Base-by-base conservation (phyloP, 2,329 filamentous ascomycete species). In the Zasmidium citrigriseum region DNA sequence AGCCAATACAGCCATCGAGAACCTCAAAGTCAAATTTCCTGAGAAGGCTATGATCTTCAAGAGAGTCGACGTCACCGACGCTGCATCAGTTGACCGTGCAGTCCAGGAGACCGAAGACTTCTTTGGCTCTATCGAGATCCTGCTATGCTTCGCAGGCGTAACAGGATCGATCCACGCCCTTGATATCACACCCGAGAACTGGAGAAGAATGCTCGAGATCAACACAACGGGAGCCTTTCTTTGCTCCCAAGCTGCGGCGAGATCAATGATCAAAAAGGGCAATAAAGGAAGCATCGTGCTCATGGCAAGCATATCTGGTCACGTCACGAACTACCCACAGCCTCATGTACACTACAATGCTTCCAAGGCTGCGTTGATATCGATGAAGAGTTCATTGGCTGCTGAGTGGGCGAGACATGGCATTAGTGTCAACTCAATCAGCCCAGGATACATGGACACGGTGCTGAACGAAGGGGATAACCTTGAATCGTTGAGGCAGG, bases 381-480 rank as follows among this genome's bases (percentile, higher is more conserved):
- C 89, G 75, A 82, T 91, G 52, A 87, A 85, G 75, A 90, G 89
- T 78, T 90, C 88, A 2, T 83, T 93, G 20, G 89, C 88, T 45
- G 89, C 89, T 55, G 89, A 93, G 77, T 93, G 89, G 89, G 88
- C 89, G 70, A 88, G 89, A 78, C 83, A 90, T 76, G 82, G 83
- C 67, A 90, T 92, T 71, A 86, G 89, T 41, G 89, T 91, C 69
- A 93, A 93, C 82, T 88, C 85, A 75, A 90, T 92, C 75, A 90
- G 87, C 3, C 89, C 89, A 25, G 89, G 89, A 27, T 92, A 92
- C 79, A 91, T 92, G 86, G 88, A 91, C 78, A 93, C 89, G 5
- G 87, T 86, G 3, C 80, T 90, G 62, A 91, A 91, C 83, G 50
- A 53, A 38, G 50, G 50, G 5, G 27, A 41, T 23, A 21, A 38